Percentiles rank a stretch among this genome's conserved stretches.
phyloP scores from a whole-genome alignment of 2,329 filamentous ascomycete genomes.

The Elsinoe arachidis region DNA sequence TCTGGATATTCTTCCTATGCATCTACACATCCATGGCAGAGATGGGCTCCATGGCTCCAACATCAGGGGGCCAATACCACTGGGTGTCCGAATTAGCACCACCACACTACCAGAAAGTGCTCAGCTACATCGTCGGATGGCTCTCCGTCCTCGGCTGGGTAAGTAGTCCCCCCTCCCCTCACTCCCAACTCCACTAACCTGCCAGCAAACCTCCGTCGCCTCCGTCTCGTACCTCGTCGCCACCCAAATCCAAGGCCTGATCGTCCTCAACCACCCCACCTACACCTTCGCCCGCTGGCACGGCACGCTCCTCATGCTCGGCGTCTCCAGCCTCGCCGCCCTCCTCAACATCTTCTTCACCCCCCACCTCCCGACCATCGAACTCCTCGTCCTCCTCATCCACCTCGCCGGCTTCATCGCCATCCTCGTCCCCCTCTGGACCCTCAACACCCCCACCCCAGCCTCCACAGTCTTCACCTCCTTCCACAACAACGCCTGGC shows the following conservation, averaged over 20 bases:
- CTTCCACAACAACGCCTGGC: slow-evolving; percentile 26
- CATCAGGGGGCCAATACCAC: slow-evolving; percentile 30
- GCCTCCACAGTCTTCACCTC: slow-evolving; percentile 26
- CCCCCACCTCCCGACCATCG: slow-evolving; percentile 30
- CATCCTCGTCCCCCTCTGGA: slow-evolving; percentile 22
- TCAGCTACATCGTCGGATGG: slow-evolving; percentile 41
- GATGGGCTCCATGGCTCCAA: slow-evolving; percentile 38
- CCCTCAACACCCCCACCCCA: slow-evolving; percentile 24
- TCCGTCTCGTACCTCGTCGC: slow-evolving; percentile 17
- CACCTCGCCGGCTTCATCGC: slow-evolving; percentile 17
- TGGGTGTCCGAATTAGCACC: slow-evolving; percentile 39
- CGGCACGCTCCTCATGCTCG: slow-evolving; percentile 32
- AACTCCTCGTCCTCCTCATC: slow-evolving; percentile 27
- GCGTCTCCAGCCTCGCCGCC: slow-evolving; percentile 26
- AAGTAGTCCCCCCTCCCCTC: slow-evolving; percentile 17
- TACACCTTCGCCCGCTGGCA: slow-evolving; percentile 34
- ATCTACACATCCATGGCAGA: slow-evolving; percentile 27
- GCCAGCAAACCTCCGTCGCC: slow-evolving; percentile 13
- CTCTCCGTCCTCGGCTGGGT: slow-evolving; percentile 32
- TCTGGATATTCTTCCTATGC: slow-evolving; percentile 25
- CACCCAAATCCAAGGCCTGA: slow-evolving; percentile 20
- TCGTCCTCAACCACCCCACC: slow-evolving; percentile 28
- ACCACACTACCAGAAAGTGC: slow-evolving; percentile 30
- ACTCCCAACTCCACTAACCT: no score
- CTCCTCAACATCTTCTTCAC: slow-evolving; percentile 38